Base-by-base conservation (phyloP, 371 early-diverging fungal genomes). In the Mucor circinelloides region DNA sequence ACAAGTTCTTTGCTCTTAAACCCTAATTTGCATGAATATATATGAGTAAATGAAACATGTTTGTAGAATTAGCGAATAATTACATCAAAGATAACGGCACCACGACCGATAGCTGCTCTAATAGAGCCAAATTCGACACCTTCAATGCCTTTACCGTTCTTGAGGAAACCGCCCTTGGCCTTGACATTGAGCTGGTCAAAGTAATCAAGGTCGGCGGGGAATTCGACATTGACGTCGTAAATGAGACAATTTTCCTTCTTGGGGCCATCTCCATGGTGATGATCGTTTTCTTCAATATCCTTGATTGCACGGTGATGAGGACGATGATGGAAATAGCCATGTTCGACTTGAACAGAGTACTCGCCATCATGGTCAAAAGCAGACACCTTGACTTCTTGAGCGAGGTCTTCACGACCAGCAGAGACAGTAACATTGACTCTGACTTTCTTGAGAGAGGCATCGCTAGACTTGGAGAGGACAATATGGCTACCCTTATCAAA, bases 341-440 rank as follows among this genome's bases (percentile, higher is more conserved):
- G 69, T 27, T 71, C 75, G 55, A 74, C 46, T 63, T 77, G 72
- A 34, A 77, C 75, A 52, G 70, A 48, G 17, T 72, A 77, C 42
- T 69, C 57, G 12, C 78, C 78, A 34, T 74, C 55, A 40, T 68
- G 59, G 25, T 77, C 78, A 65, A 68, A 70, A 15, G 74, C 70
- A 60, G 74, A 70, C 1, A 74, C 28, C 15, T 36, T 25, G 12
- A 68, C 74, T 30, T 74, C 64, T n/a, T 68, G 46, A 12, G 28
- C 34, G 8, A 67, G 60, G 17, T 68, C 57, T 3, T 70, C 54
- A 12, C 50, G 62, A 23, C 71, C 68, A n/a, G 63, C 23, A 54
- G 62, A 74, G 21, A 70, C 6, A 30, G 74, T 74, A 9, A 74
- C 63, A 38, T 67, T 74, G 15, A 74, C 59, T 36, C 62, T 61